These are phyloP conservation scores for Tinospora cordifolia DNA, from an alignment of 164 flowering plant species.

Conservation along the genomic window DNA sequence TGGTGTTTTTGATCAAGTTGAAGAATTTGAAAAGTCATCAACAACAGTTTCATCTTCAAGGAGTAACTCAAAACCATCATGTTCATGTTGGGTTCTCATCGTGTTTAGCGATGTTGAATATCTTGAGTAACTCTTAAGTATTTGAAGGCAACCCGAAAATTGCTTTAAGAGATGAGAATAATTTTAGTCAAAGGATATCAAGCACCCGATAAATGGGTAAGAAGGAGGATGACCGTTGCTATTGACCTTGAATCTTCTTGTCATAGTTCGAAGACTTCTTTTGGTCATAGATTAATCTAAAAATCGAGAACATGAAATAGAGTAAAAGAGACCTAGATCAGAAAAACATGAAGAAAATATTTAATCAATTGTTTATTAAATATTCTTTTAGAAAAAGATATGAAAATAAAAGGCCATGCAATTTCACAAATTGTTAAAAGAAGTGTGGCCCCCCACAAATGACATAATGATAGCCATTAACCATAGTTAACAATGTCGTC, in stretches of 20 bases:
- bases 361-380: too few species aligned
- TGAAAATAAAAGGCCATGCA: too few species aligned
- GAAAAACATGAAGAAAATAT: background rate
- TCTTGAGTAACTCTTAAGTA: conserved; percentile 60
- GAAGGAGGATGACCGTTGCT: conserved; percentile 31
- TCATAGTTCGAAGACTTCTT: background rate
- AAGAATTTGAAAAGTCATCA: conserved; percentile 22
- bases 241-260: background rate
- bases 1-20: conserved; percentile 17
- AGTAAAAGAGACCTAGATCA: background rate
- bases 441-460: too few species aligned
- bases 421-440: too few species aligned
- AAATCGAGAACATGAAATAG: background rate
- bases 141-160: conserved; percentile 58
- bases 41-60: conserved; percentile 30
- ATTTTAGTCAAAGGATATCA: conserved; percentile 54
- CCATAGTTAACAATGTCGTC: too few species aligned
- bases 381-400: too few species aligned
- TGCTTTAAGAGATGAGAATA: conserved; percentile 51
- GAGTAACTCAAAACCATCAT: conserved; percentile 13
- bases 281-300: background rate
- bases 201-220: conserved; percentile 58
- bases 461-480: too few species aligned
- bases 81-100: conserved; percentile 43
- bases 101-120: conserved; percentile 19